Conservation (phyloP, 2,329 filamentous ascomycete species). For the Monilinia laxa region DNA sequence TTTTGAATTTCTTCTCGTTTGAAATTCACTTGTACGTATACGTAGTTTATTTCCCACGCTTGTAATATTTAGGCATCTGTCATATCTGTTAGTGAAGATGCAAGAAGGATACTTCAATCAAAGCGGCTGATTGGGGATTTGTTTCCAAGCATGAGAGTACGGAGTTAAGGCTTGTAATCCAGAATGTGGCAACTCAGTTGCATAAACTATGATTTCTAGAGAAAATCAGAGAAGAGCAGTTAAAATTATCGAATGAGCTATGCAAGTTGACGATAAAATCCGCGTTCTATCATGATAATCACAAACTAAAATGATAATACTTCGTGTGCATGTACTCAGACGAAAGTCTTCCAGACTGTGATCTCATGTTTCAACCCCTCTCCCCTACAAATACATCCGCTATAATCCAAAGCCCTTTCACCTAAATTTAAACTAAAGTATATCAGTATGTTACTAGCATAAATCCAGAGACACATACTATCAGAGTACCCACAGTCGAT, state of each 20-base stretch:
- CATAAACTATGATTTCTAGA: neutral
- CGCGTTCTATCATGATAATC: neutral
- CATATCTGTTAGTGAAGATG: neutral
- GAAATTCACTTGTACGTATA: neutral
- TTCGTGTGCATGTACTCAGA: too few species aligned
- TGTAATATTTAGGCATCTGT: neutral
- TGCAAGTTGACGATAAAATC: neutral
- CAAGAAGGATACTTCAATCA: neutral
- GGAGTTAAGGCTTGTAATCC: neutral
- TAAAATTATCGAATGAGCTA: neutral
- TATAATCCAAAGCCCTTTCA: too few species aligned
- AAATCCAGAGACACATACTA: too few species aligned
- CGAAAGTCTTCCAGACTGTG: too few species aligned
- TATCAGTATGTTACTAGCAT: too few species aligned
- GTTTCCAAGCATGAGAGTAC: too few species aligned
- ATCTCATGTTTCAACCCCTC: too few species aligned
- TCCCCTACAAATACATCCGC: too few species aligned
- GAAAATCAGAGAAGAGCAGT: neutral
- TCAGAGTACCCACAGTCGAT: too few species aligned
- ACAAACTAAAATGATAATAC: too few species aligned
- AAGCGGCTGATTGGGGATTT: too few species aligned
- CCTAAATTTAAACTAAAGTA: too few species aligned
- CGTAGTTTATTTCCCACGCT: fast-evolving
- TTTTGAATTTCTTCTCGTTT: neutral
- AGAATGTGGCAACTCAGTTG: neutral